Conservation (phyloP, 2,329 filamentous ascomycete genomes). For the Penicillium sp. region DNA sequence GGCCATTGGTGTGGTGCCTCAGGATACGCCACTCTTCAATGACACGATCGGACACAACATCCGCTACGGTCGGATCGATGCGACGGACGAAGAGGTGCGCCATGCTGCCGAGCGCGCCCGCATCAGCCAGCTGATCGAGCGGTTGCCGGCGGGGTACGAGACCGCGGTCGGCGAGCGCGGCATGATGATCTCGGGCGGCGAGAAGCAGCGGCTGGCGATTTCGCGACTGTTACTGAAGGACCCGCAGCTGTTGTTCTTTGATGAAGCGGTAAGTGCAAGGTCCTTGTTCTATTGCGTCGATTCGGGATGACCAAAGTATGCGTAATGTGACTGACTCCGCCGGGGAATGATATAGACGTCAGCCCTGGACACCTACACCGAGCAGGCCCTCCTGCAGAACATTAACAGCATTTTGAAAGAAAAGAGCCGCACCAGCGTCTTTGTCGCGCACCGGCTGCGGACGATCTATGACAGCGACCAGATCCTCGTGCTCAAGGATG, state of each 20-base stretch:
- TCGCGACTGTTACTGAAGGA: constrained; percentile 84
- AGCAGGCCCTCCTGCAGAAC: constrained; percentile 84
- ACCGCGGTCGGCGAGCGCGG: constrained; percentile 93
- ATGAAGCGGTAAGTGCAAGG: constrained; percentile 68
- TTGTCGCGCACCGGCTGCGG: constrained; percentile 86
- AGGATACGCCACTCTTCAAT: constrained; percentile 97
- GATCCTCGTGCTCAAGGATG: constrained; percentile 87
- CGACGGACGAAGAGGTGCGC: constrained; percentile 69
- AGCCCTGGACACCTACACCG: constrained; percentile 89
- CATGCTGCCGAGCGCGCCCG: constrained; percentile 79
- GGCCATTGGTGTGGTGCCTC: constrained; percentile 91
- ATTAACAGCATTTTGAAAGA: constrained; percentile 92
- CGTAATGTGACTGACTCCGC: background rate
- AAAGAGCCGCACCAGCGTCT: constrained; percentile 86
- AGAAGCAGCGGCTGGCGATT: constrained; percentile 88
- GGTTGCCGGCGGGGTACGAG: constrained; percentile 83
- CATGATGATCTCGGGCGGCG: constrained; percentile 94
- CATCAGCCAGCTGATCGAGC: constrained; percentile 78
- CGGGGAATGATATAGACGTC: constrained; percentile 59
- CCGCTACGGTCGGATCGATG: constrained; percentile 81
- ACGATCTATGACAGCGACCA: constrained; percentile 93
- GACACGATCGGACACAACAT: constrained; percentile 96
- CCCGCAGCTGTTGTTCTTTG: constrained; percentile 87
- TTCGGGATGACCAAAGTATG: background rate
- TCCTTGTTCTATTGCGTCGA: background rate